Evolutionary conservation across 2,329 filamentous ascomycete species (phyloP).

Genomic region (Cladosporium sp.): DNA sequence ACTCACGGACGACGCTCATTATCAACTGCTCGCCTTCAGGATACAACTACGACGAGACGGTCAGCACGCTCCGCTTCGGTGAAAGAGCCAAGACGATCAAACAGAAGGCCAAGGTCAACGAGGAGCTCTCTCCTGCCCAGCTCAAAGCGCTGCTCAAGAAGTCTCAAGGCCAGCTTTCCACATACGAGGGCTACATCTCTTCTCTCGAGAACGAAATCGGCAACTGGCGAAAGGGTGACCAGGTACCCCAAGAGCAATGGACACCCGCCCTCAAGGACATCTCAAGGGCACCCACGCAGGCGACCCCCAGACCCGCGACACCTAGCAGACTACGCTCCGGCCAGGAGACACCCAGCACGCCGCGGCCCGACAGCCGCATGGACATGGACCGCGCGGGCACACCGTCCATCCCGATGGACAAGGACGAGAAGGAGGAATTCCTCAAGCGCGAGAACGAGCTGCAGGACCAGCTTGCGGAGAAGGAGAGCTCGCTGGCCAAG

Average conservation of each 20-base stretch:
- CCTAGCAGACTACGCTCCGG: constrained; percentile 48
- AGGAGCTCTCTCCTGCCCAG: constrained; percentile 90
- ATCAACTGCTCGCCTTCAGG: constrained; percentile 99
- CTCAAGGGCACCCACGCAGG: constrained; percentile 37
- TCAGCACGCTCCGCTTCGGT: constrained; percentile 88
- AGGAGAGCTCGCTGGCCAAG: constrained; percentile 71
- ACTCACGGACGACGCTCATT: constrained; percentile 95
- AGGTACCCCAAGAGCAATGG: constrained; percentile 86
- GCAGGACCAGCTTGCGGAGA: constrained; percentile 92
- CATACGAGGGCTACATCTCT: constrained; percentile 79
- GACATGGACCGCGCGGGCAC: constrained; percentile 76
- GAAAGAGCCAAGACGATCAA: constrained; percentile 97
- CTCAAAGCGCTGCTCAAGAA: constrained; percentile 91
- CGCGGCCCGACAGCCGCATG: constrained; percentile 56
- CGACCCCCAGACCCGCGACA: constrained; percentile 50
- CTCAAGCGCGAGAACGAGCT: constrained; percentile 91
- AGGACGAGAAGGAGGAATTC: constrained; percentile 96
- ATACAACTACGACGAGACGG: constrained; percentile 93
- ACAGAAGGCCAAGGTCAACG: constrained; percentile 99
- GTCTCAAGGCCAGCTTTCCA: constrained; percentile 80
- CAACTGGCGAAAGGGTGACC: constrained; percentile 80
- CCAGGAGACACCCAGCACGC: constrained; percentile 43
- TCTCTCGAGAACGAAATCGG: constrained; percentile 79
- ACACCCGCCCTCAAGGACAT: constrained; percentile 55
- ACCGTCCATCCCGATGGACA: constrained; percentile 81